Conservation (phyloP, 257 asterid species). For the Catharanthus roseus region DNA sequence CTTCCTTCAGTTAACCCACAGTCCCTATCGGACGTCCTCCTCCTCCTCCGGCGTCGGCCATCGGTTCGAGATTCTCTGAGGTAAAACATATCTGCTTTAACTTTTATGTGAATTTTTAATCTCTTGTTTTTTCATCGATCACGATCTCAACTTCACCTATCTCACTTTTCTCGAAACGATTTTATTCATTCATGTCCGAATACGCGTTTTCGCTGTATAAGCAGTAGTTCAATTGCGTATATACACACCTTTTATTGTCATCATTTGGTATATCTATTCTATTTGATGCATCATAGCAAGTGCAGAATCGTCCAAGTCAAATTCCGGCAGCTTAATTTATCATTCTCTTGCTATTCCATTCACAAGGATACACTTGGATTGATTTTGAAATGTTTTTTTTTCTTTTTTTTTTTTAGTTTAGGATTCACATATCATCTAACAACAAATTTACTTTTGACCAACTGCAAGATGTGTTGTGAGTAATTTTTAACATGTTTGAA, state of each 20-base stretch:
- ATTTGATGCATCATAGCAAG: too few species aligned
- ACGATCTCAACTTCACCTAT: background rate
- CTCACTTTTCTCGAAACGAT: background rate
- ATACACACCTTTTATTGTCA: background rate
- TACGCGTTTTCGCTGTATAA: background rate
- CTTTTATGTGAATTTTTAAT: background rate
- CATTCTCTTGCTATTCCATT: background rate
- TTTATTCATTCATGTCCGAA: background rate
- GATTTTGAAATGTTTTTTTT: too few species aligned
- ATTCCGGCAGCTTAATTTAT: background rate
- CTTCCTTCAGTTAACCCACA: background rate
- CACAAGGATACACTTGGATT: too few species aligned
- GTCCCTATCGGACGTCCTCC: background rate
- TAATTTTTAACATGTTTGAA: background rate
- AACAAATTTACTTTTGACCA: too few species aligned
- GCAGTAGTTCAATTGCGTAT: background rate
- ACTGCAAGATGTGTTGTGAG: background rate
- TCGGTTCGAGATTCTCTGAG: background rate
- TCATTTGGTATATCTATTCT: too few species aligned
- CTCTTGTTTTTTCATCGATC: background rate
- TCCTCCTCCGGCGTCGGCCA: background rate
- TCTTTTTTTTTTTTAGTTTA: too few species aligned
- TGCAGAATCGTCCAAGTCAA: background rate
- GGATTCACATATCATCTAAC: too few species aligned
- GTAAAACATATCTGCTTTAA: background rate